Conservation (phyloP, 2,329 filamentous ascomycete genomes). For the Penicillium concentricum region DNA sequence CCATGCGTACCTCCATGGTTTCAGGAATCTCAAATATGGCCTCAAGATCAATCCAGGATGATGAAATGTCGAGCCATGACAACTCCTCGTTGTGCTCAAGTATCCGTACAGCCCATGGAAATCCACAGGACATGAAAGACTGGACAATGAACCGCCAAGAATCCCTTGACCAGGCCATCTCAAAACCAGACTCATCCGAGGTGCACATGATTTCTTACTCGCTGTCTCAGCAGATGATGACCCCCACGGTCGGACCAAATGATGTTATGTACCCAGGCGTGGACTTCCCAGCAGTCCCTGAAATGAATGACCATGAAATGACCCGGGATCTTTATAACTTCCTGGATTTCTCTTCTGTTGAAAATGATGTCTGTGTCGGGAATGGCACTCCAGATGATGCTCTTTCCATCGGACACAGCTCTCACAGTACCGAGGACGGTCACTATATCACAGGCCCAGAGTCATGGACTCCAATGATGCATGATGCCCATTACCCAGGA, state of each 20-base stretch:
- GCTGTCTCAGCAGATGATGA: conserved; percentile 42
- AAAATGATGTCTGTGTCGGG: conserved; percentile 40
- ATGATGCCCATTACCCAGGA: conserved; percentile 36
- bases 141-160: conserved; percentile 43
- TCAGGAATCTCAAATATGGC: conserved; percentile 41
- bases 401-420: conserved; percentile 38
- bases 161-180: conserved; percentile 39
- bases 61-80: conserved; percentile 45
- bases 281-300: conserved; percentile 39
- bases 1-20: conserved; percentile 37
- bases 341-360: conserved; percentile 42
- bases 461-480: conserved; percentile 38
- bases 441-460: conserved; percentile 33
- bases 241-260: conserved; percentile 38
- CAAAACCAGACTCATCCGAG: conserved; percentile 40
- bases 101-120: conserved; percentile 36
- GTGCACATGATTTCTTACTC: conserved; percentile 45
- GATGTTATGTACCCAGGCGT: conserved; percentile 42
- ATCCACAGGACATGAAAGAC: conserved; percentile 36
- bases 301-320: conserved; percentile 40
- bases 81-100: conserved; percentile 44
- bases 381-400: conserved; percentile 40
- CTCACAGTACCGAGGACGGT: conserved; percentile 36
- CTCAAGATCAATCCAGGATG: conserved; percentile 43
- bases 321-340: conserved; percentile 42